Base-by-base conservation (phyloP, 306 rosid genomes). In the Ormosia emarginata region DNA sequence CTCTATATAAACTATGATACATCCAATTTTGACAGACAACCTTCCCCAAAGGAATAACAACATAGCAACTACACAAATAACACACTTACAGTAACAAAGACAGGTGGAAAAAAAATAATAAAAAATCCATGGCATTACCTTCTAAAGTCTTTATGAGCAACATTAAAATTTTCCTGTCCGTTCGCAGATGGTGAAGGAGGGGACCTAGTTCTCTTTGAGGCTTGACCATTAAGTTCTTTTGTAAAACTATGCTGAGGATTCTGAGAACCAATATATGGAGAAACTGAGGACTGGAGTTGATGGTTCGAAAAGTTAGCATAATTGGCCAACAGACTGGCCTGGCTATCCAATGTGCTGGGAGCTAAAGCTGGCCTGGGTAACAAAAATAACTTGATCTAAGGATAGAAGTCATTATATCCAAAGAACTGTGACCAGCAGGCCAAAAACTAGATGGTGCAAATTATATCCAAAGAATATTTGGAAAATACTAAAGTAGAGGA, bases 161-260 rank as follows among this genome's bases (percentile, higher is more conserved):
- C 83, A 70, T 43, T 70, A 55, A 76, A 64, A 76, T 62, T 49
- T 70, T 77, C 80, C 39, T 6, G 85, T 36, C 71, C 67, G 69
- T 44, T 74, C 33, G 49, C 76, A 65, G 64, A 17, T n/a, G 75
- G 83, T 78, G 80, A 47, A 81, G 88, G 79, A 53, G 94, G 89
- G 70, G 90, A 89, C 86, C 90, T 86, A 53, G 77, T 81, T 85
- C 91, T 85, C 85, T 90, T 86, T 74, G 81, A 81, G 67, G 77
- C 90, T 79, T 87, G 92, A 62, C 64, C 81, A 55, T 77, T 84
- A 77, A 41, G 53, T 80, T 63, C 83, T 15, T 82, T 73, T 2
- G 75, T 47, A 75, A 82, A 64, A 82, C 76, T 85, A 82, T 84
- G 72, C 24, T 56, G 84, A 46, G 82, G 81, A 74, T 77, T 89